These are phyloP conservation scores for Puccinia coronata DNA, from an alignment of 1,284 basidiomycete species.

Conservation along the genomic window DNA sequence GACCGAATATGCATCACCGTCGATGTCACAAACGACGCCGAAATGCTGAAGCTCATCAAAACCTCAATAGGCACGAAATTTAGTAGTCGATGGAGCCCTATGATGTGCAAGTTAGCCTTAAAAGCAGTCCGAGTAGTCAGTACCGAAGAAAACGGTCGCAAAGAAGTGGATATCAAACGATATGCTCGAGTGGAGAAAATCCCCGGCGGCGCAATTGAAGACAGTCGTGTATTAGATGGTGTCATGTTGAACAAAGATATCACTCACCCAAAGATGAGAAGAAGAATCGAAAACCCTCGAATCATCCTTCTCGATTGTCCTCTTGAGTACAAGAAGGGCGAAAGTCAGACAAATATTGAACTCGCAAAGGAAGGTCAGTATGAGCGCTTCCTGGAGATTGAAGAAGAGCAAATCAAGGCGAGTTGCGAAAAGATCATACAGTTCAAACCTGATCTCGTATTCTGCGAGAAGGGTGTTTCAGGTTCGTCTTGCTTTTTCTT, in stretches of 20 bases:
- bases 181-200: slow-evolving; percentile 97
- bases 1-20: slow-evolving; percentile 85
- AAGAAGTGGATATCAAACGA: slow-evolving; percentile 95
- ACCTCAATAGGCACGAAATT: slow-evolving; percentile 99
- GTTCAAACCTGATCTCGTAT: slow-evolving; percentile 91
- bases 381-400: slow-evolving; percentile 87
- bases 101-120: slow-evolving; percentile 94
- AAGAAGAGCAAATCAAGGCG: slow-evolving; percentile 93
- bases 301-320: slow-evolving; percentile 93
- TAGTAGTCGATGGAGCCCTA: slow-evolving; percentile 89
- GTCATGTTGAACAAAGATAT: slow-evolving; percentile 99
- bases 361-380: slow-evolving; percentile 92
- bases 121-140: slow-evolving; percentile 84
- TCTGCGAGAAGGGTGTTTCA: slow-evolving; percentile 97
- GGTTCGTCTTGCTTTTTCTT: too few relatives aligned
- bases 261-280: slow-evolving; percentile 94
- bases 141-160: slow-evolving; percentile 66
- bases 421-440: slow-evolving; percentile 85
- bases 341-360: slow-evolving; percentile 98
- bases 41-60: slow-evolving; percentile 97
- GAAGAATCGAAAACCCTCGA: slow-evolving; percentile 84
- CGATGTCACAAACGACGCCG: slow-evolving; percentile 78
- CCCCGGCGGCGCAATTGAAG: slow-evolving; percentile 94
- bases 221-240: slow-evolving; percentile 80
- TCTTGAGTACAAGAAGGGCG: slow-evolving; percentile 98